Evolutionary conservation across 139 green algal species (phyloP).

Genomic region (Closterium sp.): DNA sequence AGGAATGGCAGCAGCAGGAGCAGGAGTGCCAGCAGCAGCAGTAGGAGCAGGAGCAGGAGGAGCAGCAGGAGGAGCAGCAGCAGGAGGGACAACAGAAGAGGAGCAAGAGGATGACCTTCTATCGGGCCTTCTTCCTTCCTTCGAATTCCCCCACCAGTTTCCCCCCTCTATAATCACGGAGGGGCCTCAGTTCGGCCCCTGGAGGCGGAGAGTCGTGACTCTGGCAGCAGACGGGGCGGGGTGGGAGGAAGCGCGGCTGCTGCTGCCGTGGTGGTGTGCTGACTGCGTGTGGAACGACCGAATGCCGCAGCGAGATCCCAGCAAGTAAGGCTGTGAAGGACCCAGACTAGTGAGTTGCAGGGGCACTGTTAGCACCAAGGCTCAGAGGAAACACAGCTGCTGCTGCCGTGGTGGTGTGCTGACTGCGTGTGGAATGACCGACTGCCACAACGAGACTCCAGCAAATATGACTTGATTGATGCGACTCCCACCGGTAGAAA

Average conservation of each 20-base stretch:
- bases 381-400: slow-evolving; percentile 53
- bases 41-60: neutral
- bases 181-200: slow-evolving; percentile 47
- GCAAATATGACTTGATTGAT: no score
- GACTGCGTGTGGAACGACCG: slow-evolving; percentile 67
- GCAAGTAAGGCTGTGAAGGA: no score
- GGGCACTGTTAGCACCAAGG: no score
- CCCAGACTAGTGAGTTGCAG: no score
- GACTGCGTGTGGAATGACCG: slow-evolving; percentile 66
- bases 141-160: slow-evolving; percentile 29
- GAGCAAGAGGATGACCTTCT: neutral
- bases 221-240: slow-evolving; percentile 56
- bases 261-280: slow-evolving; percentile 67
- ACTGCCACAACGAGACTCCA: slow-evolving; percentile 57
- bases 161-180: slow-evolving; percentile 51
- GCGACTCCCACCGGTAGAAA: no score
- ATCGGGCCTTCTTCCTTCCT: slow-evolving; percentile 9
- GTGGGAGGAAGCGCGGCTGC: slow-evolving; percentile 41
- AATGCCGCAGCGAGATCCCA: slow-evolving; percentile 57
- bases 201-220: slow-evolving; percentile 31
- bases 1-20: neutral
- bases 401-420: slow-evolving; percentile 69
- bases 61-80: neutral
- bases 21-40: neutral
- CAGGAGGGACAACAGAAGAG: neutral